Evolutionary conservation across 116 monocot species (phyloP), one percentile per base, ranked within the genome.

Genomic region (Posidonia oceanica): DNA sequence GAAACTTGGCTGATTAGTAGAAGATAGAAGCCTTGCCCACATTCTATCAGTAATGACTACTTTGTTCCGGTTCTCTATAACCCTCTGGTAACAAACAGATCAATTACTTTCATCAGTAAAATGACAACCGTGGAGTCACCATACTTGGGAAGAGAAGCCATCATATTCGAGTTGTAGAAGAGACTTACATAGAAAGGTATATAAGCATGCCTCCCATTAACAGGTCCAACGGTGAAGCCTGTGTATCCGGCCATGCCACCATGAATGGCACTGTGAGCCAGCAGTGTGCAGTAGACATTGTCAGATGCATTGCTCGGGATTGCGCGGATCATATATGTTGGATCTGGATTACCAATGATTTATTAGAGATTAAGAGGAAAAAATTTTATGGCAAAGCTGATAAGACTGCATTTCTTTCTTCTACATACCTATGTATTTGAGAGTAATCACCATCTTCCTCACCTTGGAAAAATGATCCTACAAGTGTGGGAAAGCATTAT

Each of bases 41-140:
- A 94, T 94, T 53, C 94, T 83, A 62, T 94, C 94, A n/a, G 91
- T 94, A 44, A 91, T 88, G 44, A 91, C 91, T 8, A 94, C 94
- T 58, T 88, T 86, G 72, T 88, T 90, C 59, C 78, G 80, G 7
- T 73, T 80, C 79, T 94, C 94, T 1, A 88, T 86, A 10, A 94
- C 71, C 55, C 85, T 83, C 94, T 94, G 84, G 41, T 22, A 7
- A 72, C 21, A 10, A 61, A 13, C 0, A 58, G 3, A 37, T 4
- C 5, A 70, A 16, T 56, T 17, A 68, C 1, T 29, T 52, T 65
- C 37, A 65, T 37, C 0, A 37, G 14, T 65, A 12, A 23, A 42
- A 12, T 17, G 38, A 40, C 3, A 65, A 0, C 2, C 3, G 61
- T 4, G n/a, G 55, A 56, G 55, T 7, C 55, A 16, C n/a, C 55